phyloP scores from a whole-genome alignment of 805 yeast genomes.

The Pichia eremophila region DNA sequence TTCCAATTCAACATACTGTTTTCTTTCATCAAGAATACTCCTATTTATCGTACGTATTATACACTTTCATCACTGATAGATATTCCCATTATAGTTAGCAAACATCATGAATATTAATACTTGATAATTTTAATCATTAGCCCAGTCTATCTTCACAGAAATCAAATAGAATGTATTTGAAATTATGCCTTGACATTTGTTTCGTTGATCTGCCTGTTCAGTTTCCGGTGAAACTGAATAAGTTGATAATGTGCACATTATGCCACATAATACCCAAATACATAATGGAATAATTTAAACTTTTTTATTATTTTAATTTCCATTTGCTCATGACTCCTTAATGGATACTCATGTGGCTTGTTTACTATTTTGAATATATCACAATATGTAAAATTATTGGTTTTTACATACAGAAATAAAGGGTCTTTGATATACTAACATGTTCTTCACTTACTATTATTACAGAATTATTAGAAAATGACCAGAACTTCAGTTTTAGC shows the following conservation, averaged over 20 bases:
- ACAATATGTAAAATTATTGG: background rate
- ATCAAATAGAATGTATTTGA: background rate
- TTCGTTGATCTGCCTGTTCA: background rate
- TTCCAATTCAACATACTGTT: too few relatives aligned
- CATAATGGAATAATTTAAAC: background rate
- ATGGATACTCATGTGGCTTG: slow-evolving; percentile 40
- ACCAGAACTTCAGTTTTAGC: slow-evolving; percentile 98
- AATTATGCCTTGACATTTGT: slow-evolving; percentile 2
- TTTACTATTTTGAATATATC: slow-evolving; percentile 1
- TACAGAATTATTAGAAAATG: slow-evolving; percentile 40
- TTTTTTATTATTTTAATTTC: background rate
- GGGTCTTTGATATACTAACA: slow-evolving; percentile 1
- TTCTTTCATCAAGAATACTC: too few relatives aligned
- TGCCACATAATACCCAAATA: slow-evolving; percentile 6
- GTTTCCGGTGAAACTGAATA: slow-evolving; percentile 5
- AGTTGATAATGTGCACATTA: background rate
- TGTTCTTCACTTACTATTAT: background rate
- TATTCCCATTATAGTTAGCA: too few relatives aligned
- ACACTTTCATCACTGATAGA: too few relatives aligned
- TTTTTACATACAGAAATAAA: too few relatives aligned
- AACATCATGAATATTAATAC: background rate
- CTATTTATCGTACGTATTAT: too few relatives aligned
- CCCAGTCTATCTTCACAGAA: background rate
- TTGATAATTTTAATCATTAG: slow-evolving; percentile 7
- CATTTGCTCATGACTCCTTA: slow-evolving; percentile 34